Conservation (phyloP, 331 rosid species). For the Rhamnella rubrinervis region DNA sequence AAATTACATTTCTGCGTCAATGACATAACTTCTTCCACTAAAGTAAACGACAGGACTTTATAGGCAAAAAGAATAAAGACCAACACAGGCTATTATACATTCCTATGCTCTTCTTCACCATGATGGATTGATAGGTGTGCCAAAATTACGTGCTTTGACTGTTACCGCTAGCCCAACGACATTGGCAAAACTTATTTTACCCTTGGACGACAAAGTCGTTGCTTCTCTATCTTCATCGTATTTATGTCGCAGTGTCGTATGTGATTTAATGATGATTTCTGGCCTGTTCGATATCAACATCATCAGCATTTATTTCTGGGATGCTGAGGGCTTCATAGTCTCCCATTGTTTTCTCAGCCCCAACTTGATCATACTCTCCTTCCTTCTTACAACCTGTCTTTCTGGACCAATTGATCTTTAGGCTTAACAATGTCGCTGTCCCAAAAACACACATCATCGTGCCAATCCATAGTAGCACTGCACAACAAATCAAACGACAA, state of each 20-base stretch:
- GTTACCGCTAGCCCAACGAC: too few relatives aligned
- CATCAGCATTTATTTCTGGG: neutral
- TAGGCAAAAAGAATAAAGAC: too few relatives aligned
- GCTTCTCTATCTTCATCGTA: too few relatives aligned
- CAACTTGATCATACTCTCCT: conserved; percentile 4
- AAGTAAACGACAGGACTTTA: too few relatives aligned
- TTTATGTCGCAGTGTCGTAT: neutral
- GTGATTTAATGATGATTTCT: neutral
- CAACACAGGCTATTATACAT: too few relatives aligned
- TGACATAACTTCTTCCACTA: too few relatives aligned
- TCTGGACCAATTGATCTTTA: conserved; percentile 24
- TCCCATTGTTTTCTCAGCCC: conserved; percentile 23
- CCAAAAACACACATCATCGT: conserved; percentile 20
- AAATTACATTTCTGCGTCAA: too few relatives aligned
- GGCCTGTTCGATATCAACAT: conserved; percentile 10
- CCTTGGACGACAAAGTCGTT: too few relatives aligned
- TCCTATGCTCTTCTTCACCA: too few relatives aligned
- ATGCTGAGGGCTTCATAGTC: conserved; percentile 14
- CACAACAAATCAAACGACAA: conserved; percentile 5
- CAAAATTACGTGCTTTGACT: too few relatives aligned
- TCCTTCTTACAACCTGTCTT: conserved; percentile 12
- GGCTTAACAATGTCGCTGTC: conserved; percentile 27
- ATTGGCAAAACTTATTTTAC: too few relatives aligned
- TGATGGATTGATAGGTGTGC: too few relatives aligned
- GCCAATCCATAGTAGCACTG: conserved; percentile 44